Evolutionary conservation across 352 stramenopile species (phyloP), one percentile per base, ranked within the genome.

Genomic region (Pythium rishiriense): DNA sequence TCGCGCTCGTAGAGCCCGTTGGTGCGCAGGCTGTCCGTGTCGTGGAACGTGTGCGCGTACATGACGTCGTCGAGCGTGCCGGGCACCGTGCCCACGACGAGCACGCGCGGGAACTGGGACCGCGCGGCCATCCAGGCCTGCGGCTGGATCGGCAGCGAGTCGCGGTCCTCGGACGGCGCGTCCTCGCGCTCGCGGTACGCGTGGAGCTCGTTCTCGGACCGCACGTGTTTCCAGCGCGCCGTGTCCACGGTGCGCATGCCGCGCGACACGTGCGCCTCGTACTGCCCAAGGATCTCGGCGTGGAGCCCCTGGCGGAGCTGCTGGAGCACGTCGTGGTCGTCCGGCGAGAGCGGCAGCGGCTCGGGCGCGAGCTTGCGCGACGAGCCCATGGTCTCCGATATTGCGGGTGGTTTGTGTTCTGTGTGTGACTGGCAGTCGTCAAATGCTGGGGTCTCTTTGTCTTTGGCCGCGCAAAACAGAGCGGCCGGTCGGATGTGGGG

Each of bases 51-150:
- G 25, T 78, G 33, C 7, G 73, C 75, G 43, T 79, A 81, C 73
- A 90, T 74, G 39, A 76, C 70, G 33, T 90, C 81, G 19, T 90
- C 79, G 12, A 90, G 59, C 9, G 62, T 74, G 5, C 79, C 81
- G 5, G 55, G 35, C 24, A 85, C 58, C 2, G 66, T 70, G 4
- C 81, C 81, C 11, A 83, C 53, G 0, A 73, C 79, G 11, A 87
- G 51, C 0, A 89, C 29, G 24, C 55, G 55, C 31, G 28, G 29
- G 2, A 42, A 45, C 1, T 33, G 10, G 0, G 25, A 42, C 0
- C 58, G 52, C 1, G 28, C 33, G 11, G 61, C 61, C 14, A 68
- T 43, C 33, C 25, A 50, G 12, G 61, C 45, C 35, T 68, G 61
- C 21, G 35, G 31, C 22, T 39, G 22, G 28, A 17, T 26, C 39